phyloP scores from a whole-genome alignment of 352 stramenopile genomes.

The Pythium brachiatum region DNA sequence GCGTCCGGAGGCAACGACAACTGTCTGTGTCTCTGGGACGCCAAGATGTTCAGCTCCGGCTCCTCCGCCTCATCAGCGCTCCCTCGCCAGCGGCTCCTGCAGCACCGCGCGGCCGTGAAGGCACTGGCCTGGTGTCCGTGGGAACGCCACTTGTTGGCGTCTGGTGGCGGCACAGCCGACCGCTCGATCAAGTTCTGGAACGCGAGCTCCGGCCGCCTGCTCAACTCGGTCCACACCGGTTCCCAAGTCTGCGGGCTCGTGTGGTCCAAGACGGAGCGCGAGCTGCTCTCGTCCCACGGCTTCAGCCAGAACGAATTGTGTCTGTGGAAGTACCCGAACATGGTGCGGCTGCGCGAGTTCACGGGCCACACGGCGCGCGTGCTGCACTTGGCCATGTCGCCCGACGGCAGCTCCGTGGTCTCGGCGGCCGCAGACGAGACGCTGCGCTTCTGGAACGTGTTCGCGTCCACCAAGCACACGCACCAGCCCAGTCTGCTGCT shows the following conservation, averaged over 20 bases:
- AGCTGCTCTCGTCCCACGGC: slow-evolving; percentile 95
- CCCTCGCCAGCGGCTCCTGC: slow-evolving; percentile 59
- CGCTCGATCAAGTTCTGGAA: slow-evolving; percentile 98
- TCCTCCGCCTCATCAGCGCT: background rate
- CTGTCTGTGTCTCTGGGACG: slow-evolving; percentile 93
- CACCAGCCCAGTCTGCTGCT: slow-evolving; percentile 11
- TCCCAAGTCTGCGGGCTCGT: slow-evolving; percentile 94
- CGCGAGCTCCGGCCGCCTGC: slow-evolving; percentile 57
- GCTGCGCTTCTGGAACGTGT: slow-evolving; percentile 97
- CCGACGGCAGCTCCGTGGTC: slow-evolving; percentile 90
- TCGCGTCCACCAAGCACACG: slow-evolving; percentile 24
- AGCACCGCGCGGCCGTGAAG: slow-evolving; percentile 95
- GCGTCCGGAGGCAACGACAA: slow-evolving; percentile 97
- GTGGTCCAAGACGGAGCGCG: slow-evolving; percentile 81
- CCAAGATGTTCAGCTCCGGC: slow-evolving; percentile 27
- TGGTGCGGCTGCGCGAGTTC: slow-evolving; percentile 92
- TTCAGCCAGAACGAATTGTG: slow-evolving; percentile 93
- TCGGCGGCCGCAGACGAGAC: slow-evolving; percentile 96
- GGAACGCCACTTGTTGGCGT: slow-evolving; percentile 92
- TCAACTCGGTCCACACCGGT: slow-evolving; percentile 94
- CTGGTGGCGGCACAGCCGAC: slow-evolving; percentile 94
- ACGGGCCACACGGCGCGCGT: slow-evolving; percentile 92
- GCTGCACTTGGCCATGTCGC: slow-evolving; percentile 91
- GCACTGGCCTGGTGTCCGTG: slow-evolving; percentile 96
- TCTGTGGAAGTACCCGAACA: slow-evolving; percentile 95